phyloP scores from a whole-genome alignment of 2,329 filamentous ascomycete genomes.

The Cordyceps tenuipes region DNA sequence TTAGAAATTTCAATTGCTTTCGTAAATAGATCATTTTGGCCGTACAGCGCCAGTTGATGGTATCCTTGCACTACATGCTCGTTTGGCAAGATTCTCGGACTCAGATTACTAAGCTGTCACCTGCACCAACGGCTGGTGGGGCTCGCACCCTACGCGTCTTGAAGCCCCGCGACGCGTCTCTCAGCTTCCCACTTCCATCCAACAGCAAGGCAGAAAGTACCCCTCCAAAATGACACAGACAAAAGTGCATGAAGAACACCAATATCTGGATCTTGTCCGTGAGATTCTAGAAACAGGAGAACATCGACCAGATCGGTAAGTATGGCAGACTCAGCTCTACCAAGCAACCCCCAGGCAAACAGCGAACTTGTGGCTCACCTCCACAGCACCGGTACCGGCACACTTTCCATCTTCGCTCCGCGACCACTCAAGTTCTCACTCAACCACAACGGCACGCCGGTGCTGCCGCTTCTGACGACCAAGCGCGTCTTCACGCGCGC shows the following conservation, averaged over 20 bases:
- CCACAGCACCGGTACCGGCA: slow-evolving; percentile 80
- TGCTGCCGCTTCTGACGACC: slow-evolving; percentile 90
- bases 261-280: slow-evolving; percentile 85
- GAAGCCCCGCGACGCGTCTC: slow-evolving; percentile 10
- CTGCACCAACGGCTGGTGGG: background rate
- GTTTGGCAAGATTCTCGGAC: too few species aligned
- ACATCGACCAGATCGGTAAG: slow-evolving; percentile 74
- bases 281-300: slow-evolving; percentile 79
- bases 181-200: background rate
- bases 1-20: background rate
- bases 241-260: slow-evolving; percentile 70
- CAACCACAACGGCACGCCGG: slow-evolving; percentile 49
- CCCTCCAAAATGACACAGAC: slow-evolving; percentile 2
- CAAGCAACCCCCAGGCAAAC: background rate
- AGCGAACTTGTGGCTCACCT: slow-evolving; percentile 20
- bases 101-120: too few species aligned
- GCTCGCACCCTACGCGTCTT: slow-evolving; percentile 10
- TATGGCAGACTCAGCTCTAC: background rate
- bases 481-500: slow-evolving; percentile 93
- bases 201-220: background rate
- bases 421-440: slow-evolving; percentile 80
- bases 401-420: slow-evolving; percentile 81
- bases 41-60: slow-evolving; percentile 1
- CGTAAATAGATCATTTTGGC: background rate
- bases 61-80: too few species aligned